Evolutionary conservation across 192 early-diverging fungal genomes (phyloP), one percentile per base, ranked within the genome.

Genomic region (Coemansia sp.): DNA sequence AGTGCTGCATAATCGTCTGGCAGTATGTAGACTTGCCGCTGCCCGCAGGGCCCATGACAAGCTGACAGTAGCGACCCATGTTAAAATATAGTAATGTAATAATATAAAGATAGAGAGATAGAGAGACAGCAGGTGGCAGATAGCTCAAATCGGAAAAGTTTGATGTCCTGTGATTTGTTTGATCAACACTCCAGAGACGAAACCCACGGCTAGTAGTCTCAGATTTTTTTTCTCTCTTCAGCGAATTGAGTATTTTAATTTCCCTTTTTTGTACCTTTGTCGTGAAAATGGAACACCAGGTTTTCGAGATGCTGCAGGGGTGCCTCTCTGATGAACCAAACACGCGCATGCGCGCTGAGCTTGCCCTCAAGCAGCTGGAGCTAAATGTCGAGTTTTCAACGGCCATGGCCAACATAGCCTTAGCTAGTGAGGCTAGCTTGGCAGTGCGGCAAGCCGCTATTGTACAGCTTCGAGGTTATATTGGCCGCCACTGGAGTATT

Each of bases 11-110:
- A 67, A 99, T 92, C 2, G 97, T 96, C 34, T 90, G 78, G 84
- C 97, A 99, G 79, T 93, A 98, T 2, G 97, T 98, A 17, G 95
- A 97, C 91, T 96, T 96, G 68, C 95, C 95, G 72, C 89, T 92
- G 44, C 95, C 94, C 10, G 94, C 95, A 34, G 95, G 95, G 27
- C 96, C 96, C 94, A 98, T 98, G 46, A 98, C 96, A 42, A 98
- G 86, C 83, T 97, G 95, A 71, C 91, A 93, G 63, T 89, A 88
- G 44, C 90, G 89, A 68, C 92, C 90, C 92, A 69, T 83, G 69
- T 51, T 53, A 19, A 42, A 67, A 60, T 40, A 11, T 19, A 19
- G 2, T 16, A 35, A 33, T 14, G 10, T 53, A 29, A 35, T 35
- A 24, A 27, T 51, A 19, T 27, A 19, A 21, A 21, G 10, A 4